Base-by-base conservation (phyloP, 305 asterid genomes). In the Fraxinus dipetala region DNA sequence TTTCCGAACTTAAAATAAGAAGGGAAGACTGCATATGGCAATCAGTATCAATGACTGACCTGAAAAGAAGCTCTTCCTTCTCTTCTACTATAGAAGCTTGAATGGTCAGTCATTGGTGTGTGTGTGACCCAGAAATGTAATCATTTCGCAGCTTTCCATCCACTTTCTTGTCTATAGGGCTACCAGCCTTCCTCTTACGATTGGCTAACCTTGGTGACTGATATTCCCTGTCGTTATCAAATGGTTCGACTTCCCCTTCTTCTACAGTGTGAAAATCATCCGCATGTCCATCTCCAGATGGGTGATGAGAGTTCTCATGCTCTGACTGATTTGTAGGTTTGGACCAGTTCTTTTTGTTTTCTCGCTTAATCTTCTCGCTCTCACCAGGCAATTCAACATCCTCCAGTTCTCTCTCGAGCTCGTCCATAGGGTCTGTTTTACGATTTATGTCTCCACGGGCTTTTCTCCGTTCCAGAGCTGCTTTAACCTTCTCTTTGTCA, bases 331-430 rank as follows among this genome's bases (percentile, higher is more conserved):
- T 78, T 76, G 84, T 77, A 83, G 85, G 56, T 75, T 88, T 88
- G 8, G 90, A 82, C 88, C 89, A 81, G 81, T 61, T 86, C 79
- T 77, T 89, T 76, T 84, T 90, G 78, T 85, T 84, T 51, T 89
- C 92, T 2, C 81, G 78, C 59, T 89, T 92, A 54, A 5, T 89
- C 81, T 90, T 91, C 6, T 92, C 93, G 76, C 84, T 85, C 86
- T 88, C 93, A 38, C 85, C 87, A 31, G 93, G 93, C 79, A 95
- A 83, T 84, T 93, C 98, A 73, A 95, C 94, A 45, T 96, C 92
- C 84, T 96, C 99, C 65, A 96, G 88, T 85, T 92, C 96, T 85
- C 97, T 93, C 90, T 96, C 99, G 18, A 96, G 93, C 88, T 96
- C 98, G 73, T 96, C 99, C 91, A 89, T 28, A 34, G 90, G 86